Percentiles rank a stretch among this genome's conserved stretches.
These are phyloP conservation scores for Vitis rotundifolia DNA, from an alignment of 164 flowering plant genomes.

Conservation along the genomic window DNA sequence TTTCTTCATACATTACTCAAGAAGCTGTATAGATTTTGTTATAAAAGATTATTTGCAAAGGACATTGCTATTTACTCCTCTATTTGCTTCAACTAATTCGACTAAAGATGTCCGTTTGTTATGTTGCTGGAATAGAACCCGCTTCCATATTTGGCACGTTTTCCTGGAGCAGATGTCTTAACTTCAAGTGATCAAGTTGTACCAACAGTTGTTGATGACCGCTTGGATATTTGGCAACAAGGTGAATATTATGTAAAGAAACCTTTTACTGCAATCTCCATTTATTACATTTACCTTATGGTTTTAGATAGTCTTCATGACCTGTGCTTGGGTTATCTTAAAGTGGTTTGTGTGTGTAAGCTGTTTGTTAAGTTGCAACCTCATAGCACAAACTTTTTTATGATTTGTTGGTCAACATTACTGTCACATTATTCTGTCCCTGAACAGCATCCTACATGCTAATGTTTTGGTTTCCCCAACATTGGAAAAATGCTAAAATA, in stretches of 20 bases:
- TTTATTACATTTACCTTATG: not conserved
- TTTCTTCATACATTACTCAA: too few species aligned
- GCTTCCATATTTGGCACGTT: slow-evolving; percentile 90
- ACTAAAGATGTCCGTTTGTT: not conserved
- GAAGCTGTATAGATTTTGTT: too few species aligned
- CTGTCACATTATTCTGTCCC: too few species aligned
- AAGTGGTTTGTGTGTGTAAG: too few species aligned
- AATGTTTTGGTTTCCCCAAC: too few species aligned
- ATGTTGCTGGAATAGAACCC: slow-evolving; percentile 69
- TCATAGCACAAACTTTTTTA: too few species aligned
- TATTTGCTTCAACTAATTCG: not conserved
- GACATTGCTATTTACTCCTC: not conserved
- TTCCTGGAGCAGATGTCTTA: slow-evolving; percentile 88
- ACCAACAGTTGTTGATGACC: slow-evolving; percentile 92
- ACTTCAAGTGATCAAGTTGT: slow-evolving; percentile 94
- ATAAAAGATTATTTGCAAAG: too few species aligned
- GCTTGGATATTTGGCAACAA: slow-evolving; percentile 80
- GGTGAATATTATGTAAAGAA: slow-evolving; percentile 42
- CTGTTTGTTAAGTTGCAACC: too few species aligned
- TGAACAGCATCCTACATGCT: too few species aligned
- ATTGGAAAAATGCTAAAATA: too few species aligned
- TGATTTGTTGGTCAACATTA: too few species aligned
- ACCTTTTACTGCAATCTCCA: not conserved
- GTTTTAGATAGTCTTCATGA: not conserved
- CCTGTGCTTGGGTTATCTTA: too few species aligned